Evolutionary conservation across 225 moss, liverwort and hornwort species (phyloP).

Genomic region (Anthoceros angustus): DNA sequence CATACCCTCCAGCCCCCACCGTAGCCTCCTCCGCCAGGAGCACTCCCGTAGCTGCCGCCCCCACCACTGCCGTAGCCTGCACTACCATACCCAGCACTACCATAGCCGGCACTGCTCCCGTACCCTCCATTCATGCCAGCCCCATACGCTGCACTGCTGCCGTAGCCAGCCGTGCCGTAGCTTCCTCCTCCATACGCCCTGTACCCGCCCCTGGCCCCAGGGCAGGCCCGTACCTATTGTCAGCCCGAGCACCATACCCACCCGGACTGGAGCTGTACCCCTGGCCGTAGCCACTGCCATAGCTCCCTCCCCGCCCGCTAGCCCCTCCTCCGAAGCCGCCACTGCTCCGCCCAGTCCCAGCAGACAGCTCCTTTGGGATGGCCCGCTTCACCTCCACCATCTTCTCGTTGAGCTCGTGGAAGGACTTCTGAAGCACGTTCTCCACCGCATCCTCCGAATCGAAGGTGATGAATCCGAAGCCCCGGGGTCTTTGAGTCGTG

Average conservation of each 20-base stretch:
- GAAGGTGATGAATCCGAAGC: conserved; percentile 95
- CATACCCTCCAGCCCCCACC: conserved; percentile 41
- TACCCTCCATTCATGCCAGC: conserved; percentile 84
- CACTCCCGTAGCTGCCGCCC: conserved; percentile 59
- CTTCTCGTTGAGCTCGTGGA: conserved; percentile 77
- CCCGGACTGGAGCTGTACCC: conserved; percentile 61
- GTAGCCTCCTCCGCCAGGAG: conserved; percentile 67
- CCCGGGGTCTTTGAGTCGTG: conserved; percentile 95
- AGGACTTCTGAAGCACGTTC: conserved; percentile 62
- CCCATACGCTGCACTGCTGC: conserved; percentile 61
- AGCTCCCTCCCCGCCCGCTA: conserved; percentile 33
- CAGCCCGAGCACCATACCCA: conserved; percentile 72
- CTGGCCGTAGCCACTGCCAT: conserved; percentile 68
- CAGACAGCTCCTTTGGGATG: conserved; percentile 54
- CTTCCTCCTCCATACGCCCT: conserved; percentile 50
- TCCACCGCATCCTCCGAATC: conserved; percentile 99
- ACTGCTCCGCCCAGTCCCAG: conserved; percentile 31
- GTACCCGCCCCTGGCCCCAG: conserved; percentile 61
- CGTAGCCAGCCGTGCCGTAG: conserved; percentile 56
- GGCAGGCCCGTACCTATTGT: conserved; percentile 59
- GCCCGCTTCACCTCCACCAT: conserved; percentile 75
- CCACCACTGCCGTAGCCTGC: conserved; percentile 62
- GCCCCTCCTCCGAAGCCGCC: conserved; percentile 41
- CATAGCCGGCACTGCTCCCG: conserved; percentile 76
- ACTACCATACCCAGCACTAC: conserved; percentile 57